phyloP scores from a whole-genome alignment of 2,329 filamentous ascomycete genomes.

The Exophiala sp. region DNA sequence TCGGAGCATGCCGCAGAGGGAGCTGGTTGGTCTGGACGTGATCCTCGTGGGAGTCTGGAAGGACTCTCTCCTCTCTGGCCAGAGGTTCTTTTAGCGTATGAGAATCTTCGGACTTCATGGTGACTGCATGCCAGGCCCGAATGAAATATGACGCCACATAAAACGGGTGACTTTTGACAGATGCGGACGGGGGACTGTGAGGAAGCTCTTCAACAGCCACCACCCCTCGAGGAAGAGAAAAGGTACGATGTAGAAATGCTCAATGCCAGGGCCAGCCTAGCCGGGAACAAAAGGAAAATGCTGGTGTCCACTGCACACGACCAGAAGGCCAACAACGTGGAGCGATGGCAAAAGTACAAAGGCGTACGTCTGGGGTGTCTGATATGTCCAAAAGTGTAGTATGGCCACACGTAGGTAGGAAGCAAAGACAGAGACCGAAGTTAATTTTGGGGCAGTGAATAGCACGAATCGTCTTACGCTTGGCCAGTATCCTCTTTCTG shows the following conservation, averaged over 20 bases:
- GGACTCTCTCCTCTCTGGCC: neutral
- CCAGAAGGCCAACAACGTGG: too few species aligned
- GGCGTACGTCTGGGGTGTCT: too few species aligned
- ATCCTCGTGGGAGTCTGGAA: neutral
- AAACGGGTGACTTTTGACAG: neutral
- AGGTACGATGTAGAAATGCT: too few species aligned
- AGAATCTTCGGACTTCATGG: neutral
- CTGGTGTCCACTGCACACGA: too few species aligned
- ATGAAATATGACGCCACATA: neutral
- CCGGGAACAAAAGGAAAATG: too few species aligned
- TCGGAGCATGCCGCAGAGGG: constrained; percentile 10
- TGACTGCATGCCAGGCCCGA: constrained; percentile 2
- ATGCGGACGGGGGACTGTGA: neutral
- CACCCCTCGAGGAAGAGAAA: too few species aligned
- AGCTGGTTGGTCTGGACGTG: neutral
- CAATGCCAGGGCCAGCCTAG: too few species aligned
- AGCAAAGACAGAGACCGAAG: neutral
- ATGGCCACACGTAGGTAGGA: neutral
- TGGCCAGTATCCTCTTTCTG: neutral
- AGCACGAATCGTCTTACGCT: neutral
- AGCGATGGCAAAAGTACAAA: too few species aligned
- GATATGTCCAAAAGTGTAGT: neutral
- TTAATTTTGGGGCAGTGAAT: neutral
- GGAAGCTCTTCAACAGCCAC: too few species aligned
- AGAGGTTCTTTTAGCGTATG: neutral